Conservation (phyloP, 163 green algal species). For the Chlamydomonas reinhardtii region DNA sequence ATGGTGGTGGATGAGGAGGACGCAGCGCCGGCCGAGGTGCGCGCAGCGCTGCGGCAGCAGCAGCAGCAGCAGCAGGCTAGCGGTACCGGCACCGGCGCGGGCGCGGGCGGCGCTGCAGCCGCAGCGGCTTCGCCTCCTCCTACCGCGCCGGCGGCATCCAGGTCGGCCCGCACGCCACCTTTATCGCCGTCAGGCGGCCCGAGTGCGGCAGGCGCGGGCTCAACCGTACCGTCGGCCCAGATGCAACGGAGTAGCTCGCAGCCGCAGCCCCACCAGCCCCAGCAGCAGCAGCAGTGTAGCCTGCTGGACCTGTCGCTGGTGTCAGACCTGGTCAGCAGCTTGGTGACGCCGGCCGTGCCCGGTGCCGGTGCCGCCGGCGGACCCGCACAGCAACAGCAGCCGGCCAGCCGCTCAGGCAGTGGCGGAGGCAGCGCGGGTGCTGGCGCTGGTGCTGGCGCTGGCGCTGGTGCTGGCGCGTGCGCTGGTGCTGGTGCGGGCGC, state of each 20-base stretch:
- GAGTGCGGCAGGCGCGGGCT: too few species aligned
- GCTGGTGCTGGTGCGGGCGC: too few species aligned
- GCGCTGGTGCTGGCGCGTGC: too few species aligned
- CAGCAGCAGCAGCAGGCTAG: background rate
- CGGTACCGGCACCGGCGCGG: too few species aligned
- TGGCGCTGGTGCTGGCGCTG: too few species aligned
- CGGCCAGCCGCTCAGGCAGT: background rate
- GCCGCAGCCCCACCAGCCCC: too few species aligned
- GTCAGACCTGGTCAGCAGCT: background rate
- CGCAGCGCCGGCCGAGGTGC: background rate
- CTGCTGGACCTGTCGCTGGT: conserved; percentile 25
- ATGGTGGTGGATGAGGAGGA: conserved; percentile 26
- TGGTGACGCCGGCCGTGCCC: background rate
- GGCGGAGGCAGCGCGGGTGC: background rate
- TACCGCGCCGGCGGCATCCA: too few species aligned
- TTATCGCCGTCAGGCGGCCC: too few species aligned
- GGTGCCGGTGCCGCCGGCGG: background rate
- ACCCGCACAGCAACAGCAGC: background rate
- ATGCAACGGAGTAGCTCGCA: too few species aligned
- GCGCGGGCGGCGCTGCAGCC: background rate
- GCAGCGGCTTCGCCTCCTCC: too few species aligned
- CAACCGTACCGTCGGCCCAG: too few species aligned
- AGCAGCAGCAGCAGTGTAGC: background rate
- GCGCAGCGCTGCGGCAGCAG: background rate
- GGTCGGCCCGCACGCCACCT: too few species aligned